Percentiles rank a stretch among this genome's conserved stretches.
These are phyloP conservation scores for Prunus persica DNA, from an alignment of 306 rosid genomes.

Conservation along the genomic window DNA sequence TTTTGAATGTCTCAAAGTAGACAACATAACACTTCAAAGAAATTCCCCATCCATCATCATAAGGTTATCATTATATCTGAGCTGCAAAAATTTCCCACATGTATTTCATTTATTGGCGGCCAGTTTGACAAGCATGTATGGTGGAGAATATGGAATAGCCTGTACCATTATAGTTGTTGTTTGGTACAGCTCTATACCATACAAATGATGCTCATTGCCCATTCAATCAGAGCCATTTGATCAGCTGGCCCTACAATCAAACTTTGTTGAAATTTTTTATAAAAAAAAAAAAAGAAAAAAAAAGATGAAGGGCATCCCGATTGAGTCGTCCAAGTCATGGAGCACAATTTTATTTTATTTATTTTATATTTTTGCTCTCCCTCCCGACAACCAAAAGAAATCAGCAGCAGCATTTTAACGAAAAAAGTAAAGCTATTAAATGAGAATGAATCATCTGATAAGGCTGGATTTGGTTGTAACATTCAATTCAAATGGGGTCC, in stretches of 20 bases:
- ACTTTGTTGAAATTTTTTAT: background rate
- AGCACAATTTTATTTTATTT: background rate
- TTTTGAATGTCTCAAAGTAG: slow-evolving; percentile 15
- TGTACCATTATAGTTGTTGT: slow-evolving; percentile 27
- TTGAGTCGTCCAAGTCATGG: background rate
- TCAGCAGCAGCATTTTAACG: background rate
- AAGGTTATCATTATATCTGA: slow-evolving; percentile 17
- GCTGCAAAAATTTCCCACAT: slow-evolving; percentile 29
- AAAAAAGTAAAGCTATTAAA: slow-evolving; percentile 16
- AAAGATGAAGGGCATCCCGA: background rate
- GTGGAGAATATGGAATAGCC: slow-evolving; percentile 48
- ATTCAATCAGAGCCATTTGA: slow-evolving; percentile 27
- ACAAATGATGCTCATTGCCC: slow-evolving; percentile 28
- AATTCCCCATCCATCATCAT: slow-evolving; percentile 15
- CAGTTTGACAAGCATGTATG: slow-evolving; percentile 51
- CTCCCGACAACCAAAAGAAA: background rate
- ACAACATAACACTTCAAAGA: background rate
- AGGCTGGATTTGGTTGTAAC: slow-evolving; percentile 25
- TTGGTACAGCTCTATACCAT: slow-evolving; percentile 37
- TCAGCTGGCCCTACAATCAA: slow-evolving; percentile 21
- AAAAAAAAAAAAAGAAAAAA: background rate
- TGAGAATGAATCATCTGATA: slow-evolving; percentile 9
- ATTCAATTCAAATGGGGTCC: slow-evolving; percentile 19
- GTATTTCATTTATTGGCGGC: slow-evolving; percentile 43
- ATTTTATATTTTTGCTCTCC: background rate